phyloP scores from a whole-genome alignment of 2,329 filamentous ascomycete species.

The Chaetomiaceae sp. region DNA sequence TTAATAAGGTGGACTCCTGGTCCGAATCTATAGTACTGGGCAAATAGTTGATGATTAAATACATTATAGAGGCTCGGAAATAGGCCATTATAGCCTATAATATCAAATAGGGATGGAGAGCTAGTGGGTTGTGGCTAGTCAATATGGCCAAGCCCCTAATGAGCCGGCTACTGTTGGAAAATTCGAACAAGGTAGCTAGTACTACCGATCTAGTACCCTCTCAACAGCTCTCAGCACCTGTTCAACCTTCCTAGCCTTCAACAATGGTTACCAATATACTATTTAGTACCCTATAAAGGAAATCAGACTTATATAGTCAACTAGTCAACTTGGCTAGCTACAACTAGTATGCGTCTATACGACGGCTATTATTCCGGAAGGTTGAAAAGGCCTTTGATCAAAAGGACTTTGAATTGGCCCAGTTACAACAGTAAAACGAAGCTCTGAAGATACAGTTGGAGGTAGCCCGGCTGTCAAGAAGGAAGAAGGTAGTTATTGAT shows the following conservation, averaged over 20 bases:
- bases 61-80: no score
- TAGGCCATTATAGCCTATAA: no score
- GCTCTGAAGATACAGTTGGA: not conserved
- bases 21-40: no score
- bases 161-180: no score
- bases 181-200: no score
- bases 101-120: no score
- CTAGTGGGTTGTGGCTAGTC: no score
- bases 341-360: not conserved
- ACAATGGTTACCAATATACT: no score
- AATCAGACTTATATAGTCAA: not conserved
- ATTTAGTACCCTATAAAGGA: not conserved
- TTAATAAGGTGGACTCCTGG: not conserved
- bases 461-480: not conserved
- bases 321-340: not conserved
- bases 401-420: not conserved
- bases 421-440: not conserved
- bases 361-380: not conserved
- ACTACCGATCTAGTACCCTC: not conserved
- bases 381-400: not conserved
- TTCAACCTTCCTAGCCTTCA: not conserved
- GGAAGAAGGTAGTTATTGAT: no score
- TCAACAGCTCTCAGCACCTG: not conserved
- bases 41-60: no score
- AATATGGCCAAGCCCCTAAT: no score